These are phyloP conservation scores for Lentinula novae-zelandiae DNA, from an alignment of 1,284 basidiomycete genomes.

Conservation along the genomic window DNA sequence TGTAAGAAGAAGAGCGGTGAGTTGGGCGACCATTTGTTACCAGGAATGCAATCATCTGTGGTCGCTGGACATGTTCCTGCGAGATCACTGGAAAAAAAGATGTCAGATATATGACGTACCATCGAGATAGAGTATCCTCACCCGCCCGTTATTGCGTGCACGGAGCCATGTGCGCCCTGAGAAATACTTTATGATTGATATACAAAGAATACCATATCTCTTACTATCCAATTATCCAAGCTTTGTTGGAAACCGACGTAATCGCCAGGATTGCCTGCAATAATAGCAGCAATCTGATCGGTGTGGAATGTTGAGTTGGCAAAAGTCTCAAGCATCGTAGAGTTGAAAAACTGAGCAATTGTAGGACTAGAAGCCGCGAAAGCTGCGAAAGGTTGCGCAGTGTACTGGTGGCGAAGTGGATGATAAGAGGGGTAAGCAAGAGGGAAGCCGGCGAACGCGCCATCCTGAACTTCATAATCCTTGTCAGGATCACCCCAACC, in stretches of 20 bases:
- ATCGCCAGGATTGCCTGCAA: conserved; percentile 28
- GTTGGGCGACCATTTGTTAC: background rate
- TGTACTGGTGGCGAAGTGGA: conserved; percentile 33
- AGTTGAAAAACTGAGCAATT: conserved; percentile 19
- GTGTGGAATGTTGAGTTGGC: conserved; percentile 30
- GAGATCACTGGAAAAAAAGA: background rate
- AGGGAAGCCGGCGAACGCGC: conserved; percentile 27
- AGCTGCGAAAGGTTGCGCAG: conserved; percentile 26
- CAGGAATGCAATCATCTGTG: background rate
- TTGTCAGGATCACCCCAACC: conserved; percentile 32
- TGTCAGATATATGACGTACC: too few species aligned
- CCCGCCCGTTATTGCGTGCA: background rate
- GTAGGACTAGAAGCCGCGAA: conserved; percentile 2
- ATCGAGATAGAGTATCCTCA: background rate
- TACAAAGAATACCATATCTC: too few species aligned
- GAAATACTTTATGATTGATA: background rate
- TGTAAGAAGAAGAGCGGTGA: conserved; percentile 10
- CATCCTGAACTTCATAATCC: conserved; percentile 28
- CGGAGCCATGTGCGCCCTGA: background rate
- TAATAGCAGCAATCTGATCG: conserved; percentile 22
- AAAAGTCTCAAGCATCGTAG: conserved; percentile 13
- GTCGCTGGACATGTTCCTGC: background rate
- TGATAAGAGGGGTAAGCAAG: conserved; percentile 32
- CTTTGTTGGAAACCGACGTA: conserved; percentile 30
- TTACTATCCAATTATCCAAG: conserved; percentile 21